A percentile compares a stretch with the other conserved stretches of the same genome.
These are phyloP conservation scores for Neurospora sp. DNA, from an alignment of 495 filamentous ascomycete genomes.

Conservation along the genomic window DNA sequence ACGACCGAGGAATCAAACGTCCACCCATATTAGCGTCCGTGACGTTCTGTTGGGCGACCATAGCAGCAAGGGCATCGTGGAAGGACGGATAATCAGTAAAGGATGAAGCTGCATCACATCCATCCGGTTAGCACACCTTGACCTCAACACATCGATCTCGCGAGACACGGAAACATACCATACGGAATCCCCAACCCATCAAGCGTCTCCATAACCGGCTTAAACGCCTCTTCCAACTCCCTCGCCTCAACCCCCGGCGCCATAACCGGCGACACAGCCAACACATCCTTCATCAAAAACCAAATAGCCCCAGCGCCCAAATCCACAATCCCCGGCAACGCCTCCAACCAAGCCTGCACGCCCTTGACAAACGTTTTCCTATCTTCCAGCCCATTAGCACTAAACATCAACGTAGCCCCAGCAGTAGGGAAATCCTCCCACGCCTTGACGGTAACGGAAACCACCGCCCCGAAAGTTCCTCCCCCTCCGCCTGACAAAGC, in stretches of 20 bases:
- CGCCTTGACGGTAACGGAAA: conserved; percentile 33
- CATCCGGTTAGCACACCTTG: background rate
- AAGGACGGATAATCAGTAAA: background rate
- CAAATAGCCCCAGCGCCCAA: background rate
- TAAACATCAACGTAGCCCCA: conserved; percentile 14
- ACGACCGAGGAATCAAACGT: background rate
- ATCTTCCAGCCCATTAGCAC: conserved; percentile 3
- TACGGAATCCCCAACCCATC: background rate
- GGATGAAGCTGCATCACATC: background rate
- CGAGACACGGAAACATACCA: background rate
- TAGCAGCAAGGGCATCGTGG: background rate
- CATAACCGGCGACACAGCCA: background rate
- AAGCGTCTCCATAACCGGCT: background rate
- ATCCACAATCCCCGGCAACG: background rate
- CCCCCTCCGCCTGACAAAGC: conserved; percentile 49
- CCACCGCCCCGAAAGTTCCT: conserved; percentile 45
- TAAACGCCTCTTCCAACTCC: background rate
- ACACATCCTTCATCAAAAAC: background rate
- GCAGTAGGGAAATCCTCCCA: conserved; percentile 17
- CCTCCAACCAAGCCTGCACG: background rate
- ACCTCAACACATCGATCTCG: too few species aligned
- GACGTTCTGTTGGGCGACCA: background rate
- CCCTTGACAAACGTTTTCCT: background rate
- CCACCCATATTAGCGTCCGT: background rate
- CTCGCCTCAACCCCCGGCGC: background rate